Conservation (phyloP, 768 basidiomycete species). For the Gloeophyllum trabeum region DNA sequence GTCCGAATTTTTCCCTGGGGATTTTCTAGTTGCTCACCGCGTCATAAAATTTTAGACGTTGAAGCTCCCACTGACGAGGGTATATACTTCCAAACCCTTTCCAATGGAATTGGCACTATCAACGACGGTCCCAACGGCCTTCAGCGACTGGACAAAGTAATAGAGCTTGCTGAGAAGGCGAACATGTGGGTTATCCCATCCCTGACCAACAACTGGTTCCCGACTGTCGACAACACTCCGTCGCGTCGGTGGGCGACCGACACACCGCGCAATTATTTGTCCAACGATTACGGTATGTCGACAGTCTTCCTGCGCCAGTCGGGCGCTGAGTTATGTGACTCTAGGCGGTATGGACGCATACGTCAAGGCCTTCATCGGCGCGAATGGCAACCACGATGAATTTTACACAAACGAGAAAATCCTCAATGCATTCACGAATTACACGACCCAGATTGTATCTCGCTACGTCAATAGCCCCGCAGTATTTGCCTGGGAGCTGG, state of each 20-base stretch:
- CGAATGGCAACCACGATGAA: background rate
- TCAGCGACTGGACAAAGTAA: constrained; percentile 46
- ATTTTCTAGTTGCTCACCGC: no score
- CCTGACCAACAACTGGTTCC: background rate
- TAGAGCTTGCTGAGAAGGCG: constrained; percentile 40
- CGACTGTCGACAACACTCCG: background rate
- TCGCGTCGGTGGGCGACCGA: constrained; percentile 18
- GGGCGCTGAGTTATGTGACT: background rate
- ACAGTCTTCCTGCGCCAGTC: background rate
- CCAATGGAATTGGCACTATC: constrained; percentile 37
- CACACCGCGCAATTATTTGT: constrained; percentile 39
- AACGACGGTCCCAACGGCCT: constrained; percentile 51
- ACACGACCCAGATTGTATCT: constrained; percentile 38
- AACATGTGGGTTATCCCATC: constrained; percentile 32
- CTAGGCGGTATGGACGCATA: background rate
- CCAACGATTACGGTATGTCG: constrained; percentile 48
- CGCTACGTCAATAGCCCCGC: constrained; percentile 43
- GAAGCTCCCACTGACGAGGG: constrained; percentile 26
- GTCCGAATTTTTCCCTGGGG: constrained; percentile 5
- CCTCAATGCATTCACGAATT: constrained; percentile 43
- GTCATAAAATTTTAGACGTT: background rate
- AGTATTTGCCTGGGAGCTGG: constrained; percentile 51
- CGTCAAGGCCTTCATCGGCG: background rate
- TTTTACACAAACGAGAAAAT: constrained; percentile 25
- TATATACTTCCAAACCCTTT: constrained; percentile 52